Evolutionary conservation across 2,329 filamentous ascomycete species (phyloP).

Genomic region (Talaromyces atroroseus): DNA sequence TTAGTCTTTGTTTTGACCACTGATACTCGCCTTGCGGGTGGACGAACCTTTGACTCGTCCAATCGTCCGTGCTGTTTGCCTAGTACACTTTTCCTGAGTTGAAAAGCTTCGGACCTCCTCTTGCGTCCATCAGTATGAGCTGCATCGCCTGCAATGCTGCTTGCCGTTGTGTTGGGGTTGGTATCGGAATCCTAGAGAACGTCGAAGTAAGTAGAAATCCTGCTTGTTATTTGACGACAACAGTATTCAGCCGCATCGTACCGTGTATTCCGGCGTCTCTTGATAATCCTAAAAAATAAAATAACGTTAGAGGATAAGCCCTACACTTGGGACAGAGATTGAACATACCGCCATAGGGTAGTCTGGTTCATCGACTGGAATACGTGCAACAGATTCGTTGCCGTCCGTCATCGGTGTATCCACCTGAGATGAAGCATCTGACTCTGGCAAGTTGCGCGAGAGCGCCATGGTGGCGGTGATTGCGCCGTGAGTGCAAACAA

Average conservation of each 20-base stretch:
- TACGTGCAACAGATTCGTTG: constrained; percentile 30
- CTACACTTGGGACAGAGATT: not conserved
- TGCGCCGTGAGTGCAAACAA: constrained; percentile 7
- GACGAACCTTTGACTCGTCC: constrained; percentile 79
- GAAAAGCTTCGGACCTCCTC: constrained; percentile 77
- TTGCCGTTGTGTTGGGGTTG: constrained; percentile 65
- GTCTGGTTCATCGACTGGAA: constrained; percentile 33
- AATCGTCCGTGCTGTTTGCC: constrained; percentile 91
- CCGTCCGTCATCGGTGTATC: constrained; percentile 46
- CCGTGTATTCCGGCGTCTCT: constrained; percentile 59
- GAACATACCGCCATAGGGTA: constrained; percentile 37
- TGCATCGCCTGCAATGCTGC: constrained; percentile 76
- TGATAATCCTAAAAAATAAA: constrained; percentile 41
- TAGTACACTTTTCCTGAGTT: constrained; percentile 85
- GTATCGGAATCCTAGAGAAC: constrained; percentile 56
- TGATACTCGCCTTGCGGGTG: not conserved
- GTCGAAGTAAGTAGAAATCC: not conserved
- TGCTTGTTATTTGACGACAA: constrained; percentile 16
- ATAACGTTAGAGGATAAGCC: not conserved
- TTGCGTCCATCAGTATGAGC: constrained; percentile 68
- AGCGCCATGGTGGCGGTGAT: constrained; percentile 35
- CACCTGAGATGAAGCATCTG: constrained; percentile 38
- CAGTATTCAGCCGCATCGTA: not conserved
- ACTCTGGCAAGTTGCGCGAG: constrained; percentile 27
- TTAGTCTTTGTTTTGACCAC: not conserved